phyloP scores from a whole-genome alignment of 805 yeast genomes.

The Hanseniaspora clermontiae region DNA sequence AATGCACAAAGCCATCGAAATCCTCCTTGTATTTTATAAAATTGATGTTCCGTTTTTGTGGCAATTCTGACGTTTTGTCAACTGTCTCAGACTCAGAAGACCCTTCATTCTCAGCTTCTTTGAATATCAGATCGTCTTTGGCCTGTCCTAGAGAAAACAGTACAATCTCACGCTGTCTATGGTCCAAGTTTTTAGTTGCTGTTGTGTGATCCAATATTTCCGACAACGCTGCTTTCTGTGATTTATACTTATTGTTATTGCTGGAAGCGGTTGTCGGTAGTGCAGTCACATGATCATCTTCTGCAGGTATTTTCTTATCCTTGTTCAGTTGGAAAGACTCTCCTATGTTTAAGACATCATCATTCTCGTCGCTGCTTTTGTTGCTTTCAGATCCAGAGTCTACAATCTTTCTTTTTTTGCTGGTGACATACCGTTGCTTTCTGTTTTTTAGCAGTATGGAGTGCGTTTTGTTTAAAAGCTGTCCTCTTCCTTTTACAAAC shows the following conservation, averaged over 20 bases:
- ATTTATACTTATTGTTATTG: conserved; percentile 3
- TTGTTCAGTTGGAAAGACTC: background rate
- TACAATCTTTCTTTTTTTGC: background rate
- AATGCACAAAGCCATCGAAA: background rate
- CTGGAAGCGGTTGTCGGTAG: background rate
- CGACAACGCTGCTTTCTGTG: background rate
- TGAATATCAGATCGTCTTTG: background rate
- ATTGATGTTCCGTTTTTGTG: background rate
- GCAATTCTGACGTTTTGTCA: background rate
- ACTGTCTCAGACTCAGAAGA: too few species aligned
- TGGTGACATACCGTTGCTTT: background rate
- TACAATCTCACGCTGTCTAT: background rate
- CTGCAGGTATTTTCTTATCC: background rate
- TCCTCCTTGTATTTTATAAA: background rate
- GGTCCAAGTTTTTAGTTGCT: background rate
- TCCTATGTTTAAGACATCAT: background rate
- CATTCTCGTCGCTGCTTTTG: background rate
- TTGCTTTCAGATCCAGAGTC: background rate
- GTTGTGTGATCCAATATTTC: background rate
- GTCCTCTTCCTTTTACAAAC: background rate
- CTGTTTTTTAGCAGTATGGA: background rate
- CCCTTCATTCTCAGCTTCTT: background rate
- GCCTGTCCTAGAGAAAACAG: background rate
- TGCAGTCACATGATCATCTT: too few species aligned
- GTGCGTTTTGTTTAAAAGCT: background rate